phyloP scores from a whole-genome alignment of 2,329 filamentous ascomycete species.

The Aureobasidium pullulans region DNA sequence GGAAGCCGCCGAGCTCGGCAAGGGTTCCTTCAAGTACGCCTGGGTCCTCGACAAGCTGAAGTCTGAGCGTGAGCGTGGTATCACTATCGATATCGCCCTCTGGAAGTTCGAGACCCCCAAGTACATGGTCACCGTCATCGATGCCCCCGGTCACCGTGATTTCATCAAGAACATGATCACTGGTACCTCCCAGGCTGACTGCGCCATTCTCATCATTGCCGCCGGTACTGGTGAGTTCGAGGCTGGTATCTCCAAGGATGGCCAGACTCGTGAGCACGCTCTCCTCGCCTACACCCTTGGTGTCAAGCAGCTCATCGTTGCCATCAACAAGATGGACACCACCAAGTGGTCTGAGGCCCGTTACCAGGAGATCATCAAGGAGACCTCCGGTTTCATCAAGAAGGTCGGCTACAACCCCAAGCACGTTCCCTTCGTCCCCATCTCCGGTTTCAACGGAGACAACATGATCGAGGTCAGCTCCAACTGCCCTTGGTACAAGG shows the following conservation, averaged over 20 bases:
- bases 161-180: constrained; percentile 99
- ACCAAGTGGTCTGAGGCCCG: constrained; percentile 95
- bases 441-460: constrained; percentile 99
- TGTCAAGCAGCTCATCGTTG: constrained; percentile 99
- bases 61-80: constrained; percentile 99
- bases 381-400: constrained; percentile 99
- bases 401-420: constrained; percentile 99
- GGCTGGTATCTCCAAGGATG: constrained; percentile 99
- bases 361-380: constrained; percentile 99
- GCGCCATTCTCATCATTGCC: constrained; percentile 99
- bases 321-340: constrained; percentile 99
- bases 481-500: constrained; percentile 99
- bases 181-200: constrained; percentile 99
- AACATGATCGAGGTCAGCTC: constrained; percentile 89
- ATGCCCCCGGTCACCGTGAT: constrained; percentile 99
- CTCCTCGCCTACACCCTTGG: constrained; percentile 99
- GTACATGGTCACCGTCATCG: constrained; percentile 95
- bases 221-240: constrained; percentile 99
- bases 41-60: constrained; percentile 99
- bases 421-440: constrained; percentile 95
- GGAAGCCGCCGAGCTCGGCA: constrained; percentile 98
- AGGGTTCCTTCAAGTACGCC: constrained; percentile 99
- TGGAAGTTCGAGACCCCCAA: constrained; percentile 99
- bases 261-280: constrained; percentile 99
- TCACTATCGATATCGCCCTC: constrained; percentile 99